These are phyloP conservation scores for Penicillium sp. DNA, from an alignment of 2,329 filamentous ascomycete species.

Conservation along the genomic window DNA sequence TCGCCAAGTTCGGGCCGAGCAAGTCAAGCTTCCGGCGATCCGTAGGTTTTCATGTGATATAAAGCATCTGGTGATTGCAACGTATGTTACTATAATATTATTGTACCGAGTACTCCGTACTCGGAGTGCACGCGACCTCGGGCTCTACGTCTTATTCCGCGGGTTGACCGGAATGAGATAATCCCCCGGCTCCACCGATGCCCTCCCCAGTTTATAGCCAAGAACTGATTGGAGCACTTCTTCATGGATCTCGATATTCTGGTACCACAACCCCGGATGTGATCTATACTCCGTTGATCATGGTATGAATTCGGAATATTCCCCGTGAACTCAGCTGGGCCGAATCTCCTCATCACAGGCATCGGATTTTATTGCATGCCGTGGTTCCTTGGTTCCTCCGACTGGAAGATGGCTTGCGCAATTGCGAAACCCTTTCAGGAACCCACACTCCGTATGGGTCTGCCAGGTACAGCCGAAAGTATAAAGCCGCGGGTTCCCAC, in stretches of 20 bases:
- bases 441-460: not conserved
- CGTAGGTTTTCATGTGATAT: not conserved
- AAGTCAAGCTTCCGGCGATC: not conserved
- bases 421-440: not conserved
- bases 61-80: not conserved
- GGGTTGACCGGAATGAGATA: slow-evolving; percentile 6
- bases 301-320: not conserved
- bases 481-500: slow-evolving; percentile 1
- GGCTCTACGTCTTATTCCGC: not conserved
- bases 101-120: not conserved
- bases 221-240: not conserved
- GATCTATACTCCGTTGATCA: not conserved
- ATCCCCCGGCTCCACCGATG: slow-evolving; percentile 7
- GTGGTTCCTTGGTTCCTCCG: not conserved
- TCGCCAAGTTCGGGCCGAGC: not conserved
- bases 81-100: not conserved
- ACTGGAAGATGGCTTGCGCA: not conserved
- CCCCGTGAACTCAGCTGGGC: not conserved
- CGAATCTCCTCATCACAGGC: not conserved
- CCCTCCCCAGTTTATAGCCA: not conserved
- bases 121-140: not conserved
- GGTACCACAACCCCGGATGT: not conserved
- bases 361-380: not conserved
- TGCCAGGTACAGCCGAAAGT: not conserved
- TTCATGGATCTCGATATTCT: not conserved